Percentiles rank a stretch among this genome's conserved stretches.
Conservation (phyloP, 257 asterid genomes). For the Plantago major region DNA sequence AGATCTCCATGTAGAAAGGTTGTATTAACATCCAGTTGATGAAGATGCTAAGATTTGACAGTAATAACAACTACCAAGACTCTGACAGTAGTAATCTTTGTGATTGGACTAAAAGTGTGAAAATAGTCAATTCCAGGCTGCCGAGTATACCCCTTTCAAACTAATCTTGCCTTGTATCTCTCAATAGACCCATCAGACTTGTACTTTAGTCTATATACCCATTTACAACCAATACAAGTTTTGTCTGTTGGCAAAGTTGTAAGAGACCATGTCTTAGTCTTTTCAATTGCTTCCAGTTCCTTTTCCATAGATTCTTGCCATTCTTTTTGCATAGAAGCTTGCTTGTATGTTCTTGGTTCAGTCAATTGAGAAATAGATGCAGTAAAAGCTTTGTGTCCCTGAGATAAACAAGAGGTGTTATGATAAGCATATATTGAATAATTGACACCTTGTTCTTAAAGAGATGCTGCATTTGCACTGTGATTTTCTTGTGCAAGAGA, state of each 20-base stretch:
- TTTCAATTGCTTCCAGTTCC: background rate
- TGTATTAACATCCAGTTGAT: background rate
- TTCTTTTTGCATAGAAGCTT: background rate
- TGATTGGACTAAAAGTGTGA: background rate
- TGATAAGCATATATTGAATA: background rate
- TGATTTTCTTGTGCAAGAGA: background rate
- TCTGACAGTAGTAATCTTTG: background rate
- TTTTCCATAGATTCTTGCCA: background rate
- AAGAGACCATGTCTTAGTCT: background rate
- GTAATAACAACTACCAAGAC: background rate
- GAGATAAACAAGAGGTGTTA: background rate
- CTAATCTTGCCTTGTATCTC: background rate
- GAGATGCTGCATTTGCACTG: no score
- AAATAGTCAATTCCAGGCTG: background rate
- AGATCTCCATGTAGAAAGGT: background rate
- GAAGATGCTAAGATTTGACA: background rate
- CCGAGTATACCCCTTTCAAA: background rate
- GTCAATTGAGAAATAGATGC: background rate
- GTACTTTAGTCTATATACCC: background rate
- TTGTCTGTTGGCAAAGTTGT: background rate
- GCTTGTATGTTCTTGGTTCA: background rate
- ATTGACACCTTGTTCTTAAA: no score
- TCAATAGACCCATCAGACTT: background rate
- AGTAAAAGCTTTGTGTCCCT: background rate
- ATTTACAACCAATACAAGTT: background rate